phyloP scores from a whole-genome alignment of 2,329 filamentous ascomycete species.

The Thermomyces lanuginosus region DNA sequence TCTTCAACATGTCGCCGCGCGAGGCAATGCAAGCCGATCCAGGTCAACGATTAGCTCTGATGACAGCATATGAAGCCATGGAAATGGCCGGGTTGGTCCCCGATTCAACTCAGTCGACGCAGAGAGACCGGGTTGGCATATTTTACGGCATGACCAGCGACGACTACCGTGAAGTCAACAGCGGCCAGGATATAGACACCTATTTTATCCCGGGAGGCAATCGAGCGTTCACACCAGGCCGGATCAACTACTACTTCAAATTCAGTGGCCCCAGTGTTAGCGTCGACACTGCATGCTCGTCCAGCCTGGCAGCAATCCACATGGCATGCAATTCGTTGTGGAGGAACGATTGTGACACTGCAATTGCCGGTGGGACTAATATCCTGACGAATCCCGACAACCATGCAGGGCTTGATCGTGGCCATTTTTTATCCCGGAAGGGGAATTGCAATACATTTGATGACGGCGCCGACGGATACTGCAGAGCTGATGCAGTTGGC shows the following conservation, averaged over 20 bases:
- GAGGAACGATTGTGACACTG: conserved; percentile 61
- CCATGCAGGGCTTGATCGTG: conserved; percentile 53
- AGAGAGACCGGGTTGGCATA: conserved; percentile 46
- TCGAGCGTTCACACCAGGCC: conserved; percentile 43
- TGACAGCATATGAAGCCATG: conserved; percentile 60
- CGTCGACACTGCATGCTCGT: conserved; percentile 62
- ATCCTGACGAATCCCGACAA: conserved; percentile 59
- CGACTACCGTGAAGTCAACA: conserved; percentile 51
- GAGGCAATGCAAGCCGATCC: conserved; percentile 65
- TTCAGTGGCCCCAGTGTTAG: conserved; percentile 56
- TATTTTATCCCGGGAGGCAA: conserved; percentile 48
- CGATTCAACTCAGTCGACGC: conserved; percentile 50
- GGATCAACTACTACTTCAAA: conserved; percentile 62
- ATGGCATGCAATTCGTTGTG: conserved; percentile 55
- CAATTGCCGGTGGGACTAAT: conserved; percentile 63
- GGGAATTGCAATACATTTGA: conserved; percentile 37
- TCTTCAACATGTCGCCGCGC: conserved; percentile 43
- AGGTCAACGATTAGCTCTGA: conserved; percentile 57
- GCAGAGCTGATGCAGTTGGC: conserved; percentile 35
- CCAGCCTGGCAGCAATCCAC: conserved; percentile 53
- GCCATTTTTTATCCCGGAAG: conserved; percentile 15
- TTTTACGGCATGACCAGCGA: conserved; percentile 61
- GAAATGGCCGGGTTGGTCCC: conserved; percentile 64
- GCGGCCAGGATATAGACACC: conserved; percentile 51
- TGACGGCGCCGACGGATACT: conserved; percentile 37